phyloP scores from a whole-genome alignment of 768 basidiomycete genomes.

The Tricholoma sp. region DNA sequence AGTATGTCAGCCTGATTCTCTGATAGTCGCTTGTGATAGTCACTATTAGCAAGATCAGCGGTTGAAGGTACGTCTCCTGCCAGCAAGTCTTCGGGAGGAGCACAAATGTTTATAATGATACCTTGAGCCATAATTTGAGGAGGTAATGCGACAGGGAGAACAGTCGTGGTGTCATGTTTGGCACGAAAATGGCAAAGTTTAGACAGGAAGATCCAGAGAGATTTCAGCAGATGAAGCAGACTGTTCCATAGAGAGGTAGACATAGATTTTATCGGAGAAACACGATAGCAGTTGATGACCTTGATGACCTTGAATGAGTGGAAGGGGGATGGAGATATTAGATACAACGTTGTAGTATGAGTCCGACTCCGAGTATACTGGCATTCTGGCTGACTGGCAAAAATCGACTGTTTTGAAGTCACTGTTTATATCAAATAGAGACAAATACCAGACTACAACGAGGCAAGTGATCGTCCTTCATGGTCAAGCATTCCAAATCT shows the following conservation, averaged over 20 bases:
- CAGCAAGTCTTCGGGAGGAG: neutral
- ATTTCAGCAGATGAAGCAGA: neutral
- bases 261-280: neutral
- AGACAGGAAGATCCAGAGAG: neutral
- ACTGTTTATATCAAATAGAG: neutral
- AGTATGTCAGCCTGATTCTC: neutral
- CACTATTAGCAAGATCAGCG: neutral
- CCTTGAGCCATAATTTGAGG: neutral
- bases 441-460: no score
- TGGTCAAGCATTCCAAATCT: constrained; percentile 12
- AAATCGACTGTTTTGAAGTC: neutral
- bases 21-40: neutral
- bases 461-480: constrained; percentile 9
- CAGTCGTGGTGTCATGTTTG: neutral
- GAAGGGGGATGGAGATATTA: neutral
- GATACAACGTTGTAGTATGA: neutral
- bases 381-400: neutral
- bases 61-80: neutral
- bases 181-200: neutral
- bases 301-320: neutral
- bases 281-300: neutral
- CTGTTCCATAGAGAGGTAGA: neutral
- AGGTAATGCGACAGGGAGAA: neutral
- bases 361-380: neutral
- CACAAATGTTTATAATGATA: neutral